Evolutionary conservation across 345 rosid genomes (phyloP), one percentile per base, ranked within the genome.

Genomic region (Bruguiera parviflora): DNA sequence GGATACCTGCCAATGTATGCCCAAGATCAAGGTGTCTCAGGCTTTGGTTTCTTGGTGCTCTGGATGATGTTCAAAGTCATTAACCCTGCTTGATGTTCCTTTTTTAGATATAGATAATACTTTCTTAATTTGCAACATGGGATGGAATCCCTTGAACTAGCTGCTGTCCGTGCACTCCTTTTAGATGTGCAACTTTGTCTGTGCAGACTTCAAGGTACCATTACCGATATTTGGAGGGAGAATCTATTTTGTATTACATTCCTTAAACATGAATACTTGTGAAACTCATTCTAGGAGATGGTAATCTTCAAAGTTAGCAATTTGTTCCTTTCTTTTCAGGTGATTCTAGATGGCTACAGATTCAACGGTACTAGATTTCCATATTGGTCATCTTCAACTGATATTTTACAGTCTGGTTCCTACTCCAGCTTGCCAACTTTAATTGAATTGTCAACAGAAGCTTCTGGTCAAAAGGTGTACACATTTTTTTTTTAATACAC

Each of bases 361-460:
- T 73, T 43, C 63, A 78, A 74, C 9, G 70, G 88, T 78, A 67
- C 65, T 72, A 55, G 88, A 82, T 71, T 87, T 91, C 74, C 68
- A 75, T 76, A 85, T 91, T 73, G 98, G 96, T 87, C 95, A 21
- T 87, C 97, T 24, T 89, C 96, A 28, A 86, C 90, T 0, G 97
- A 91, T 79, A 81, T 84, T 75, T 65, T 84, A 59, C 85, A 83
- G 75, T 89, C 87, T 69, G 33, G 83, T 66, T 63, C 83, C 59
- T 89, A 78, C 85, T 91, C 87, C 75, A 89, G 97, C 75, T 70
- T 76, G 76, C 95, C 96, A 55, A 89, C 91, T 79, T 71, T 89
- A 25, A 84, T 91, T 79, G 97, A 94, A 78, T 94, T 91, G 72
- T 95, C 96, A 63, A 89, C 98, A 39, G 86, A 79, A 74, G 85